phyloP scores from a whole-genome alignment of 2,329 filamentous ascomycete species.

The Arthrobotrys sinensis region DNA sequence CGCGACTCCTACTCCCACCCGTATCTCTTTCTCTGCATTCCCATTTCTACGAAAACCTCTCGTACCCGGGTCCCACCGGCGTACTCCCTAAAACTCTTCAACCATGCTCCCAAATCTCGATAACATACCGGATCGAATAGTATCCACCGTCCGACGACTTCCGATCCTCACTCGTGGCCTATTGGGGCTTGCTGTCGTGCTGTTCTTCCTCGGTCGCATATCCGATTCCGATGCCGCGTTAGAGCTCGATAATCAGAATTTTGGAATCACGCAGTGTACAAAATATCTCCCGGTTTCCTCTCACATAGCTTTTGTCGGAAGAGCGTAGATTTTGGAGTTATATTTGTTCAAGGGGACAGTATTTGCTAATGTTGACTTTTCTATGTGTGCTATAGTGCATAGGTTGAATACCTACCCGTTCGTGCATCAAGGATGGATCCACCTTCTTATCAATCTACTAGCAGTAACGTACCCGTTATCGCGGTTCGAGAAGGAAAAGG shows the following conservation, averaged over 20 bases:
- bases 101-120: constrained; percentile 44
- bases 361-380: constrained; percentile 6
- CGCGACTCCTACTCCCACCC: constrained; percentile 1
- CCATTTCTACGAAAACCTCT: neutral
- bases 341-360: neutral
- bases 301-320: neutral
- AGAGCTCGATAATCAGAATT: constrained; percentile 29
- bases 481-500: constrained; percentile 92
- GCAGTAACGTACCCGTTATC: constrained; percentile 90
- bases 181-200: constrained; percentile 29
- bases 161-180: constrained; percentile 52
- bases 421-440: constrained; percentile 85
- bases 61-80: neutral
- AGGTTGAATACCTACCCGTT: constrained; percentile 93
- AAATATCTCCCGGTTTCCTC: neutral
- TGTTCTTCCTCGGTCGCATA: constrained; percentile 52
- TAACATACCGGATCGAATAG: constrained; percentile 50
- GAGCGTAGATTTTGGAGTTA: neutral
- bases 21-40: neutral
- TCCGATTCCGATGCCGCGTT: constrained; percentile 39
- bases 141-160: constrained; percentile 48
- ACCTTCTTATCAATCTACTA: constrained; percentile 83
- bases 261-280: constrained; percentile 53
- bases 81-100: neutral
- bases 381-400: constrained; percentile 76